Evolutionary conservation across 768 basidiomycete species (phyloP).

Genomic region (Termitomyces sp.): DNA sequence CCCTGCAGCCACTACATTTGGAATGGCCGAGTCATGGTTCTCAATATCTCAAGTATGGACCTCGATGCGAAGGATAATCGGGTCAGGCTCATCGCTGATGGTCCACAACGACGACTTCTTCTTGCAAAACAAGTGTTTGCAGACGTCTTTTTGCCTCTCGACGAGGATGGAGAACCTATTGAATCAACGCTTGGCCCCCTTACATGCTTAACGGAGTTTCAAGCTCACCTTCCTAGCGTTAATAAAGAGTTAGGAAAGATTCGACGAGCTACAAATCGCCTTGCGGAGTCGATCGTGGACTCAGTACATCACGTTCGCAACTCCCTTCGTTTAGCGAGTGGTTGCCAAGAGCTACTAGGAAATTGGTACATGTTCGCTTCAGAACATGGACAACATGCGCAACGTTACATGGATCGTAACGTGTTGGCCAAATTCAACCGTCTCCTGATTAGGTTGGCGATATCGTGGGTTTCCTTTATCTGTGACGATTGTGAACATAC

Average conservation of each 20-base stretch:
- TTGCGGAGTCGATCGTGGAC: conserved; percentile 91
- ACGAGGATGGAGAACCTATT: conserved; percentile 58
- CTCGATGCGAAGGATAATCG: conserved; percentile 82
- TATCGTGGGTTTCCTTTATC: conserved; percentile 98
- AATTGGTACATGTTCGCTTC: conserved; percentile 98
- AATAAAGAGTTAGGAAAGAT: conserved; percentile 91
- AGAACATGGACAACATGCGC: conserved; percentile 89
- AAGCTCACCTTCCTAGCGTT: conserved; percentile 88
- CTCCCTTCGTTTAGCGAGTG: conserved; percentile 55
- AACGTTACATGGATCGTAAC: conserved; percentile 80
- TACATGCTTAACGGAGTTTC: conserved; percentile 67
- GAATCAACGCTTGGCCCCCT: conserved; percentile 41
- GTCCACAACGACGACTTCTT: conserved; percentile 71
- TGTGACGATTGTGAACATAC: conserved; percentile 97
- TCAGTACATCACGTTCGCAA: conserved; percentile 85
- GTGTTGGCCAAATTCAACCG: conserved; percentile 75
- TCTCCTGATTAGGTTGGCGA: conserved; percentile 83
- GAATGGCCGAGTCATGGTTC: conserved; percentile 84
- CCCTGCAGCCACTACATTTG: conserved; percentile 86
- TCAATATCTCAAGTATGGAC: conserved; percentile 74
- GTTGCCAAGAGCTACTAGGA: conserved; percentile 81
- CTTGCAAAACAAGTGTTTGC: conserved; percentile 76
- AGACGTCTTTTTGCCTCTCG: conserved; percentile 57
- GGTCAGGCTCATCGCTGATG: conserved; percentile 91
- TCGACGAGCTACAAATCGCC: conserved; percentile 79